Percentiles rank a stretch among this genome's conserved stretches.
These are phyloP conservation scores for Aureobasidium pullulans DNA, from an alignment of 2,329 filamentous ascomycete genomes.

Conservation along the genomic window DNA sequence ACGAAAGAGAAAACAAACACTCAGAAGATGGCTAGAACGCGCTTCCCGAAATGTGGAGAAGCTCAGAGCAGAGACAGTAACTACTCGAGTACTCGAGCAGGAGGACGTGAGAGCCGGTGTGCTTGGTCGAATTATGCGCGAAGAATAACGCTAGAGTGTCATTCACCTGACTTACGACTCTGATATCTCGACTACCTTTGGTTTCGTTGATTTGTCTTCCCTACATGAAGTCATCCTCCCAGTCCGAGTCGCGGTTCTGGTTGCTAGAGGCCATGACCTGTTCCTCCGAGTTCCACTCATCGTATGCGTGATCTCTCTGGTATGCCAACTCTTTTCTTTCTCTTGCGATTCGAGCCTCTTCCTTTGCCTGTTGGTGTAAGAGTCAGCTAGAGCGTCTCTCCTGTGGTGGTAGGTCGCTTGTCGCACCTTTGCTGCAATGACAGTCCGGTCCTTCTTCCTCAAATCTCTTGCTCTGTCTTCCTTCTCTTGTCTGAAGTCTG, in stretches of 20 bases:
- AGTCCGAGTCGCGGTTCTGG: constrained; percentile 69
- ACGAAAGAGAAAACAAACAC: too few relatives aligned
- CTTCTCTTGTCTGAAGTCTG: constrained; percentile 74
- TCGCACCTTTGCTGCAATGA: constrained; percentile 53
- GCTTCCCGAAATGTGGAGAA: too few relatives aligned
- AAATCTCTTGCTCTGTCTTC: constrained; percentile 67
- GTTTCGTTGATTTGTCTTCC: too few relatives aligned
- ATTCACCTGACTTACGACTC: too few relatives aligned
- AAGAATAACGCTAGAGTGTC: too few relatives aligned
- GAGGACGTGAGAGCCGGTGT: too few relatives aligned
- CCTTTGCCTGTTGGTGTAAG: constrained; percentile 52
- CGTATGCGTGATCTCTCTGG: constrained; percentile 97
- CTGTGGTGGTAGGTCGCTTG: background rate
- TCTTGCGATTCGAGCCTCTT: constrained; percentile 64
- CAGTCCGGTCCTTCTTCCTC: constrained; percentile 62
- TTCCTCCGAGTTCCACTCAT: constrained; percentile 81
- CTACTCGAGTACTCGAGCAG: too few relatives aligned
- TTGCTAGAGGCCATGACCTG: constrained; percentile 73
- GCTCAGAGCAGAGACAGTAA: too few relatives aligned
- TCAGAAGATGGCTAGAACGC: too few relatives aligned
- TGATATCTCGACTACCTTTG: too few relatives aligned
- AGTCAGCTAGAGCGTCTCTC: background rate
- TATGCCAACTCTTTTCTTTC: constrained; percentile 85
- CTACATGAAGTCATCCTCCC: constrained; percentile 86
- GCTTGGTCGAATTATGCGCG: too few relatives aligned